These are phyloP conservation scores for Brassica rapa DNA, from an alignment of 345 rosid genomes.

Conservation along the genomic window DNA sequence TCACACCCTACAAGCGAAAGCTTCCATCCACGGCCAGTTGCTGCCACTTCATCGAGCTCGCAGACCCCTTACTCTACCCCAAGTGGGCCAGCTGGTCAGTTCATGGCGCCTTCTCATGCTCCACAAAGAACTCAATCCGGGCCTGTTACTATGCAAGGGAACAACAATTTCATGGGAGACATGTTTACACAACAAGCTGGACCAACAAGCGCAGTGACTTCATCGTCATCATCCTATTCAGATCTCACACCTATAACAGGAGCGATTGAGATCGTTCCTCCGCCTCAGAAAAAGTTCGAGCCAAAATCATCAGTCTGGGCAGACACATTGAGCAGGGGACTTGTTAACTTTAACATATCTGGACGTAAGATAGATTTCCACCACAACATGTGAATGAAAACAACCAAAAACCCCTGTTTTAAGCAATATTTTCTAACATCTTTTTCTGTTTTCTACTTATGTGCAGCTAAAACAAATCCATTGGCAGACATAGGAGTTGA, in stretches of 20 bases:
- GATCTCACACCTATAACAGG: slow-evolving; percentile 56
- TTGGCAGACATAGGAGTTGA: slow-evolving; percentile 95
- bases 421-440: slow-evolving; percentile 20
- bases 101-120: slow-evolving; percentile 37
- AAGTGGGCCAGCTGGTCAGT: slow-evolving; percentile 43
- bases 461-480: slow-evolving; percentile 93
- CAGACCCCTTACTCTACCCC: slow-evolving; percentile 49
- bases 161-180: slow-evolving; percentile 53
- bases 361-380: slow-evolving; percentile 67
- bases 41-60: slow-evolving; percentile 35
- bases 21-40: slow-evolving; percentile 42
- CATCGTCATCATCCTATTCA: slow-evolving; percentile 51
- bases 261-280: slow-evolving; percentile 69
- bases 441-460: background rate
- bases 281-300: slow-evolving; percentile 84
- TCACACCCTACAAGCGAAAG: slow-evolving; percentile 45
- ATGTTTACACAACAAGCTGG: slow-evolving; percentile 57
- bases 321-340: slow-evolving; percentile 95
- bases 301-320: slow-evolving; percentile 98
- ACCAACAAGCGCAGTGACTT: slow-evolving; percentile 39
- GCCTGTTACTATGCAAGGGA: slow-evolving; percentile 41
- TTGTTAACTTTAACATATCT: slow-evolving; percentile 92
- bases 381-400: background rate
- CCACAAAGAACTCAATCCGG: slow-evolving; percentile 40
- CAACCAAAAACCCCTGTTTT: background rate